Conservation (phyloP, 768 basidiomycete species). For the Boletus edulis region DNA sequence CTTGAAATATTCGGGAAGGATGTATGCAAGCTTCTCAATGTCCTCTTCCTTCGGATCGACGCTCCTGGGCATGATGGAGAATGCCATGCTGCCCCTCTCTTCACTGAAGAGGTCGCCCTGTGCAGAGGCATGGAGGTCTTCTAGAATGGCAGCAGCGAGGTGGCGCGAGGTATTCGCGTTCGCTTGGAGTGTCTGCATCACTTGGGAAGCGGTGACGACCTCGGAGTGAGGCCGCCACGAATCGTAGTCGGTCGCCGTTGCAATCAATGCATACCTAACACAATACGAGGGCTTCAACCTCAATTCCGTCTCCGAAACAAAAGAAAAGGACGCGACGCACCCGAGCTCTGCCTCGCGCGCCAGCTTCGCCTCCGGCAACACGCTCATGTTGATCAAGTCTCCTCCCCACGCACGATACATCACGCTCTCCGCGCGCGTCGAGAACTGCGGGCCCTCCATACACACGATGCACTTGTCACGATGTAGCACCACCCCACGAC, state of each 20-base stretch:
- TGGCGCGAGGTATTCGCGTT: conserved; percentile 87
- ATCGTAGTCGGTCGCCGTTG: conserved; percentile 92
- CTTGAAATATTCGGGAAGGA: conserved; percentile 76
- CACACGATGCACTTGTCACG: conserved; percentile 85
- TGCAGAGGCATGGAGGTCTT: conserved; percentile 63
- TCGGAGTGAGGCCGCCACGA: conserved; percentile 83
- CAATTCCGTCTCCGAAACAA: background rate
- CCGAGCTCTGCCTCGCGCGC: conserved; percentile 93
- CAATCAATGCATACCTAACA: conserved; percentile 85
- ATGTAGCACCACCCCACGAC: conserved; percentile 65
- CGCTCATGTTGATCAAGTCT: conserved; percentile 97
- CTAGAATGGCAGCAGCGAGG: conserved; percentile 67
- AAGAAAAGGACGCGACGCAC: conserved; percentile 35
- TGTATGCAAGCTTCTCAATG: conserved; percentile 63
- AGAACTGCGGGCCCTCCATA: conserved; percentile 98
- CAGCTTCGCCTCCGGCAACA: conserved; percentile 94
- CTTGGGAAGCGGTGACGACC: conserved; percentile 87
- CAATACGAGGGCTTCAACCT: background rate
- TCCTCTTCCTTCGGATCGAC: conserved; percentile 56
- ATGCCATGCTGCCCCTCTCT: conserved; percentile 81
- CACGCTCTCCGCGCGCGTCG: conserved; percentile 92
- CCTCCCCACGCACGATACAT: conserved; percentile 95
- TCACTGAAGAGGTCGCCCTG: conserved; percentile 58
- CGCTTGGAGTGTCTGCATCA: conserved; percentile 80
- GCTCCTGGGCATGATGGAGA: conserved; percentile 75